These are phyloP conservation scores for Passiflora organensis DNA, from an alignment of 345 rosid genomes.

Conservation along the genomic window DNA sequence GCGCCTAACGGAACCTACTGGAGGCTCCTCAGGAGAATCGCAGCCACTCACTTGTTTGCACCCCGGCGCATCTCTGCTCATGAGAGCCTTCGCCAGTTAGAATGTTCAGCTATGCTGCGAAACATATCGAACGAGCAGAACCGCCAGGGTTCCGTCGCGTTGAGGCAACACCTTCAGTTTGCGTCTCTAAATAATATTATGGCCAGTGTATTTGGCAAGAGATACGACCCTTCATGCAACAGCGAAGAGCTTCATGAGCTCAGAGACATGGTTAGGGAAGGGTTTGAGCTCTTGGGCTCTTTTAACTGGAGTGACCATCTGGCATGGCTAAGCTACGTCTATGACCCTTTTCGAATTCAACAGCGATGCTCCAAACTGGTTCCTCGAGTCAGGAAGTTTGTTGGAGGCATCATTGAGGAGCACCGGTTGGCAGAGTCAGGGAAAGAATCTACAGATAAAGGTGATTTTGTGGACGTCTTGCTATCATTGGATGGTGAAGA, in stretches of 20 bases:
- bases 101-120: slow-evolving; percentile 45
- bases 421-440: slow-evolving; percentile 32
- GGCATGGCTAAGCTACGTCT: slow-evolving; percentile 53
- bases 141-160: slow-evolving; percentile 32
- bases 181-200: slow-evolving; percentile 76
- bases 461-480: slow-evolving; percentile 80
- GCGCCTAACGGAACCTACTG: slow-evolving; percentile 86
- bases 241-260: slow-evolving; percentile 43
- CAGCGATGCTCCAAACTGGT: slow-evolving; percentile 70
- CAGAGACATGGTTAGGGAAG: slow-evolving; percentile 60
- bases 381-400: slow-evolving; percentile 57
- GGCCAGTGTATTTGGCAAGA: slow-evolving; percentile 82
- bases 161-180: slow-evolving; percentile 64
- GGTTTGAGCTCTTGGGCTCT: slow-evolving; percentile 78
- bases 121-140: slow-evolving; percentile 38
- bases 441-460: slow-evolving; percentile 19
- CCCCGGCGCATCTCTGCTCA: slow-evolving; percentile 62
- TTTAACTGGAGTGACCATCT: slow-evolving; percentile 77
- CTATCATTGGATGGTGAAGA: slow-evolving; percentile 69
- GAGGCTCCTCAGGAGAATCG: slow-evolving; percentile 68
- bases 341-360: slow-evolving; percentile 49
- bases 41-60: slow-evolving; percentile 70
- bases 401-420: slow-evolving; percentile 46
- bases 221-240: slow-evolving; percentile 35
- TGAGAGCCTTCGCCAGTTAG: slow-evolving; percentile 49